These are phyloP conservation scores for Alternaria sp. DNA, from an alignment of 2,329 filamentous ascomycete genomes.

Conservation along the genomic window DNA sequence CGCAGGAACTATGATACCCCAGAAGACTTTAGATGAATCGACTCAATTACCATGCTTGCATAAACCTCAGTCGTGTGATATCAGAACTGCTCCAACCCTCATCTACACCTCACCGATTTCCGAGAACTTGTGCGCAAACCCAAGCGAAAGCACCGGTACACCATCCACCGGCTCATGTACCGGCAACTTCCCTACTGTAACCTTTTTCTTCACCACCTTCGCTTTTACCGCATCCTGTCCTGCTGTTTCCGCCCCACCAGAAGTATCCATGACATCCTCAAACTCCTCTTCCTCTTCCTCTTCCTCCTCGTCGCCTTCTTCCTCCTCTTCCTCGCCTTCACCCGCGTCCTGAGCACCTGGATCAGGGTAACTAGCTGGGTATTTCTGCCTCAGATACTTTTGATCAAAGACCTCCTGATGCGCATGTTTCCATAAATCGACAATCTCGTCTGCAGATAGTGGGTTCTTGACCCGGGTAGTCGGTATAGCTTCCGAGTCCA, in stretches of 20 bases:
- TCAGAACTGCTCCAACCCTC: neutral
- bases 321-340: conserved; percentile 23
- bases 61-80: neutral
- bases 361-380: conserved; percentile 11
- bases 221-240: conserved; percentile 12
- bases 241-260: conserved; percentile 11
- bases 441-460: conserved; percentile 31
- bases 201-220: conserved; percentile 14
- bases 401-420: conserved; percentile 31
- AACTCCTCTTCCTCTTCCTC: conserved; percentile 31
- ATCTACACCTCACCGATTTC: conserved; percentile 26
- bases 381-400: conserved; percentile 20
- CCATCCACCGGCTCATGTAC: conserved; percentile 26
- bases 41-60: neutral
- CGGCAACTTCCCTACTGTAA: conserved; percentile 8
- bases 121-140: conserved; percentile 36
- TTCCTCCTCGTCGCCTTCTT: conserved; percentile 23
- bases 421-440: conserved; percentile 30
- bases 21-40: neutral
- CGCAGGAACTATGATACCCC: conserved; percentile 16
- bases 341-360: conserved; percentile 13
- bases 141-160: conserved; percentile 31
- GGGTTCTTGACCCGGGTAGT: conserved; percentile 28
- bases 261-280: conserved; percentile 30
- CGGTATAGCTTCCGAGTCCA: conserved; percentile 21